phyloP scores from a whole-genome alignment of 495 filamentous ascomycete species.

The Lophiostoma macrostomum region DNA sequence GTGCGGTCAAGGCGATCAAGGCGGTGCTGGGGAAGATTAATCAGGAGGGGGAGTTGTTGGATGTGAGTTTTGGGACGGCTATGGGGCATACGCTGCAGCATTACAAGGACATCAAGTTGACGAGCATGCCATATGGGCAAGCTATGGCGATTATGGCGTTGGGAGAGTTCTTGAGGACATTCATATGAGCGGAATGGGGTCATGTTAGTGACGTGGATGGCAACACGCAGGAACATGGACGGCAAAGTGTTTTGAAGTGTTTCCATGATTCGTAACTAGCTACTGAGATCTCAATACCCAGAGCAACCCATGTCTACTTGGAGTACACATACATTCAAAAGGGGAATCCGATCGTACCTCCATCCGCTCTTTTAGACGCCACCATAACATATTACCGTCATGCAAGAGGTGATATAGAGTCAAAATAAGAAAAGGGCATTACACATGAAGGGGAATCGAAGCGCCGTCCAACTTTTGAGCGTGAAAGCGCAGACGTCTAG shows the following conservation, averaged over 20 bases:
- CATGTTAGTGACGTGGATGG: too few species aligned
- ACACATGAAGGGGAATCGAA: constrained; percentile 34
- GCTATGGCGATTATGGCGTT: constrained; percentile 74
- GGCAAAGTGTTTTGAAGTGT: constrained; percentile 2
- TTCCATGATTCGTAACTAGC: constrained; percentile 12
- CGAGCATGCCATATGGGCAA: constrained; percentile 75
- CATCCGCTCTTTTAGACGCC: constrained; percentile 25
- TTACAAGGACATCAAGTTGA: constrained; percentile 66
- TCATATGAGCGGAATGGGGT: constrained; percentile 24
- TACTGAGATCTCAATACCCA: constrained; percentile 6
- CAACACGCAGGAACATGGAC: too few species aligned
- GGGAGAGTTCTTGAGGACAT: constrained; percentile 61
- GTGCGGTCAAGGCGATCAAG: constrained; percentile 59
- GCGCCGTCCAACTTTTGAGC: constrained; percentile 28
- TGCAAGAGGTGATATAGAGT: constrained; percentile 18
- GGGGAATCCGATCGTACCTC: constrained; percentile 17
- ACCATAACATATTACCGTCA: constrained; percentile 15
- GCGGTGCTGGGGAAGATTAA: constrained; percentile 61
- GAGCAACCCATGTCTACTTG: constrained; percentile 22
- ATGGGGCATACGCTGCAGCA: constrained; percentile 66
- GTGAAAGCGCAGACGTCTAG: constrained; percentile 47
- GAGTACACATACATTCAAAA: constrained; percentile 19
- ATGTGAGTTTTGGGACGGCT: constrained; percentile 69
- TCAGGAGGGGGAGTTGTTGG: constrained; percentile 59
- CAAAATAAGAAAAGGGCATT: constrained; percentile 22